phyloP scores from a whole-genome alignment of 345 rosid genomes.

The Arabidopsis arenosa region DNA sequence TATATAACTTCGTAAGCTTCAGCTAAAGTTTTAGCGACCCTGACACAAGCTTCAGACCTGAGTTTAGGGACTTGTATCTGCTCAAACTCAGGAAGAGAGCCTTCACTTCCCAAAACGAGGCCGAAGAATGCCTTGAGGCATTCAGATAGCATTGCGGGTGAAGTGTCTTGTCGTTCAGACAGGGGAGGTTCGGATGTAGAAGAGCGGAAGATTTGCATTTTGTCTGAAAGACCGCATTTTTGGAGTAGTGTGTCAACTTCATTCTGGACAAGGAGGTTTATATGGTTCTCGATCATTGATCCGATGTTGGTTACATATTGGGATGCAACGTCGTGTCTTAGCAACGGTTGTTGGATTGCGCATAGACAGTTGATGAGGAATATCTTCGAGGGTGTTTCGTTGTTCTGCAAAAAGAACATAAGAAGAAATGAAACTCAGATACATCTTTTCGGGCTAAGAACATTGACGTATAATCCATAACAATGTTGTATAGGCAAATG shows the following conservation, averaged over 20 bases:
- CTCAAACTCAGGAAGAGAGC: constrained; percentile 89
- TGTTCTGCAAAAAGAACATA: constrained; percentile 59
- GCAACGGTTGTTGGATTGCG: constrained; percentile 86
- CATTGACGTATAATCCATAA: neutral
- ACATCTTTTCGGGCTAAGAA: neutral
- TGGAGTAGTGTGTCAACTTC: constrained; percentile 85
- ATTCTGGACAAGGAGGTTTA: constrained; percentile 67
- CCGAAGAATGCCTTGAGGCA: constrained; percentile 87
- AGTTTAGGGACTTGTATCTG: constrained; percentile 91
- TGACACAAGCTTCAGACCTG: constrained; percentile 76
- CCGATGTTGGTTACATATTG: constrained; percentile 74
- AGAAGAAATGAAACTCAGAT: neutral
- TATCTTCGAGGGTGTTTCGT: constrained; percentile 79
- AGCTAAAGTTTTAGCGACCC: constrained; percentile 75
- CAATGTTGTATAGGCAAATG: neutral
- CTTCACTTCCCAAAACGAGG: constrained; percentile 82
- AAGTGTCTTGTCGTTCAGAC: constrained; percentile 70
- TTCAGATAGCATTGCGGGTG: constrained; percentile 67
- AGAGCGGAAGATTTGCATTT: constrained; percentile 66
- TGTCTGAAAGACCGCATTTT: constrained; percentile 68
- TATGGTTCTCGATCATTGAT: constrained; percentile 73
- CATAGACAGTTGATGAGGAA: constrained; percentile 93
- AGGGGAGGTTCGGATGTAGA: constrained; percentile 50
- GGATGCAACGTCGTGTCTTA: constrained; percentile 70
- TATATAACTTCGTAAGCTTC: constrained; percentile 84